These are phyloP conservation scores for Stellera chamaejasme DNA, from an alignment of 345 rosid species.

Conservation along the genomic window DNA sequence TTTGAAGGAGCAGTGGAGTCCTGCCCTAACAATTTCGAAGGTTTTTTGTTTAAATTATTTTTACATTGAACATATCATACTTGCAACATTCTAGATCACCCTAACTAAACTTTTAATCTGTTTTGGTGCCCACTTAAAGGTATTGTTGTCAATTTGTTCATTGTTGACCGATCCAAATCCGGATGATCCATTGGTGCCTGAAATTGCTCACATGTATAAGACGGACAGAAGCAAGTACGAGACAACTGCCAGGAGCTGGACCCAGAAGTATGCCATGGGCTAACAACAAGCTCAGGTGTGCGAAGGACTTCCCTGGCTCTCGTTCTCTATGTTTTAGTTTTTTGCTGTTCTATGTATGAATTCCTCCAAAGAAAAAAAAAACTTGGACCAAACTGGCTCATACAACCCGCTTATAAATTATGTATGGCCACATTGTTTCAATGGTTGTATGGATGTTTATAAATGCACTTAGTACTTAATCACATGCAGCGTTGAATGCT, in stretches of 20 bases:
- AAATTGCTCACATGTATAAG: conserved; percentile 28
- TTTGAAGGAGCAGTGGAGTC: conserved; percentile 99
- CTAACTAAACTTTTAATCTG: not conserved
- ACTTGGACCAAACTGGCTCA: too few species aligned
- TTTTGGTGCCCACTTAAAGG: conserved; percentile 17
- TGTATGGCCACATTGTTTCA: too few species aligned
- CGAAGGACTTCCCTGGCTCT: too few species aligned
- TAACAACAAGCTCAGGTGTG: not conserved
- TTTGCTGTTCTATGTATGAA: too few species aligned
- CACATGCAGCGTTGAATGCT: too few species aligned
- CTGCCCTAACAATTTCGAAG: conserved; percentile 94
- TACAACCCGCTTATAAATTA: too few species aligned
- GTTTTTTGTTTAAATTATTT: conserved; percentile 23
- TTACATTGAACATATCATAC: not conserved
- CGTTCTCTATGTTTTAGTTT: too few species aligned
- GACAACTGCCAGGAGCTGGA: conserved; percentile 22
- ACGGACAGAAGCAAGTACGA: conserved; percentile 17
- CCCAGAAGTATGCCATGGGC: conserved; percentile 20
- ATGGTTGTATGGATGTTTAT: too few species aligned
- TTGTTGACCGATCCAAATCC: conserved; percentile 25
- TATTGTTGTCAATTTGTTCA: conserved; percentile 27
- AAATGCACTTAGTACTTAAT: too few species aligned
- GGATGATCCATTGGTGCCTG: conserved; percentile 26
- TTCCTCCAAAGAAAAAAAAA: too few species aligned
- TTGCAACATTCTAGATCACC: not conserved